phyloP scores from a whole-genome alignment of 148 eudicot genomes.

The Talinum fruticosum region DNA sequence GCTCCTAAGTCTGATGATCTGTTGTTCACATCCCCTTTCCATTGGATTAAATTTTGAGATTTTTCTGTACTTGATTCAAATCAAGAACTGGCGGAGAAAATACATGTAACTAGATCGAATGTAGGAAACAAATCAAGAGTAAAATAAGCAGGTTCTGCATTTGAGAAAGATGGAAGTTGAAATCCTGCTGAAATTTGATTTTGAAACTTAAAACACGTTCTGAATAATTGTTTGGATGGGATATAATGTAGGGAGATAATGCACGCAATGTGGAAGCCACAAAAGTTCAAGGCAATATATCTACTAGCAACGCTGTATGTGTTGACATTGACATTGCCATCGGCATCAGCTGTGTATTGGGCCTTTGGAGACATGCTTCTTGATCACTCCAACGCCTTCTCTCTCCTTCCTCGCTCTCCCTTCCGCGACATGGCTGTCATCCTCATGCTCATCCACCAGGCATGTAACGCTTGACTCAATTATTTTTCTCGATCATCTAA shows the following conservation, averaged over 20 bases:
- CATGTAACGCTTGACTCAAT: slow-evolving; percentile 25
- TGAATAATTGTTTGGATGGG: not conserved
- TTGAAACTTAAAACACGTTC: not conserved
- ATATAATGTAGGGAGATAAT: slow-evolving; percentile 61
- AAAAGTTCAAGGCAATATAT: slow-evolving; percentile 86
- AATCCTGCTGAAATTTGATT: not conserved
- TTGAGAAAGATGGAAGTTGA: no score
- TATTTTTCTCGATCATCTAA: no score
- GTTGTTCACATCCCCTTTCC: not conserved
- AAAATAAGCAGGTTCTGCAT: no score
- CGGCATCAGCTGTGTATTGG: slow-evolving; percentile 89
- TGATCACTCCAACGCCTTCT: slow-evolving; percentile 84
- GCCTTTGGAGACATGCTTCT: slow-evolving; percentile 86
- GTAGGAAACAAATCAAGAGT: no score
- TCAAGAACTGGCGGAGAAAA: no score
- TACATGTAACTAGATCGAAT: no score
- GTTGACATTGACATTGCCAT: slow-evolving; percentile 75
- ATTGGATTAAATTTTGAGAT: not conserved
- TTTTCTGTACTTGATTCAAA: not conserved
- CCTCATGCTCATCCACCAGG: slow-evolving; percentile 95
- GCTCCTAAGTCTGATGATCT: not conserved
- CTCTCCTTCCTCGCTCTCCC: slow-evolving; percentile 74
- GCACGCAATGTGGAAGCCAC: slow-evolving; percentile 99
- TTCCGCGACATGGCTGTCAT: slow-evolving; percentile 88
- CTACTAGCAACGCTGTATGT: slow-evolving; percentile 72